These are phyloP conservation scores for Colletotrichum abscissum DNA, from an alignment of 2,329 filamentous ascomycete genomes.

Conservation along the genomic window DNA sequence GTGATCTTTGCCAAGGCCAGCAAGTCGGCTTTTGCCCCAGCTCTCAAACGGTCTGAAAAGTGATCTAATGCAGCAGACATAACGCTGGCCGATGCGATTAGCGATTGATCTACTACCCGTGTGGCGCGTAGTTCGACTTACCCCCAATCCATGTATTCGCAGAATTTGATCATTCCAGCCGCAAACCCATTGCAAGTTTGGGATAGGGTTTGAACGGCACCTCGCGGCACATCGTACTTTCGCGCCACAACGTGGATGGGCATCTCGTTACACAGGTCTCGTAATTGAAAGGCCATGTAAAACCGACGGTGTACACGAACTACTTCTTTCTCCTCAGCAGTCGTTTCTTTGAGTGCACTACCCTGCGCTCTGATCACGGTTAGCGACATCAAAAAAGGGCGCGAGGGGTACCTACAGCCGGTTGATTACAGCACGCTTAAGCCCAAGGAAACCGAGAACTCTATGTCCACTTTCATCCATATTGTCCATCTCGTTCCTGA, in stretches of 20 bases:
- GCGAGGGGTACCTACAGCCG: slow-evolving; percentile 63
- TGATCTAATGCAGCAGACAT: slow-evolving; percentile 79
- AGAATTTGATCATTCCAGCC: slow-evolving; percentile 83
- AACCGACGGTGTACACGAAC: slow-evolving; percentile 77
- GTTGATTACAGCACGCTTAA: slow-evolving; percentile 75
- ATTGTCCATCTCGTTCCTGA: slow-evolving; percentile 75
- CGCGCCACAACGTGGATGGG: slow-evolving; percentile 76
- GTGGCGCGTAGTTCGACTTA: slow-evolving; percentile 45
- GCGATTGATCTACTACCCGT: slow-evolving; percentile 1
- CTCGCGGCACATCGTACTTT: slow-evolving; percentile 78
- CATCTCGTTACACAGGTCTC: slow-evolving; percentile 81
- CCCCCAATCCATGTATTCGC: slow-evolving; percentile 81
- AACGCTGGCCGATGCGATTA: slow-evolving; percentile 56
- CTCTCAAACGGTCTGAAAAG: slow-evolving; percentile 78
- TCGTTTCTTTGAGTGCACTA: slow-evolving; percentile 71
- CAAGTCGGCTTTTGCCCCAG: slow-evolving; percentile 77
- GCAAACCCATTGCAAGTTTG: slow-evolving; percentile 84
- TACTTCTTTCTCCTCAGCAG: slow-evolving; percentile 67
- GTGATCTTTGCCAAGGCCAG: slow-evolving; percentile 77
- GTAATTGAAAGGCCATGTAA: slow-evolving; percentile 81
- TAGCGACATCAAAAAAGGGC: slow-evolving; percentile 18
- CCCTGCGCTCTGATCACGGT: slow-evolving; percentile 69
- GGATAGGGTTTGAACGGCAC: slow-evolving; percentile 76
- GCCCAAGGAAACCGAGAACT: slow-evolving; percentile 74
- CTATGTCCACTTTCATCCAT: slow-evolving; percentile 79